A percentile compares a stretch with the other conserved stretches of the same genome.
phyloP scores from a whole-genome alignment of 2,329 filamentous ascomycete genomes.

The Verticillium nubilum region DNA sequence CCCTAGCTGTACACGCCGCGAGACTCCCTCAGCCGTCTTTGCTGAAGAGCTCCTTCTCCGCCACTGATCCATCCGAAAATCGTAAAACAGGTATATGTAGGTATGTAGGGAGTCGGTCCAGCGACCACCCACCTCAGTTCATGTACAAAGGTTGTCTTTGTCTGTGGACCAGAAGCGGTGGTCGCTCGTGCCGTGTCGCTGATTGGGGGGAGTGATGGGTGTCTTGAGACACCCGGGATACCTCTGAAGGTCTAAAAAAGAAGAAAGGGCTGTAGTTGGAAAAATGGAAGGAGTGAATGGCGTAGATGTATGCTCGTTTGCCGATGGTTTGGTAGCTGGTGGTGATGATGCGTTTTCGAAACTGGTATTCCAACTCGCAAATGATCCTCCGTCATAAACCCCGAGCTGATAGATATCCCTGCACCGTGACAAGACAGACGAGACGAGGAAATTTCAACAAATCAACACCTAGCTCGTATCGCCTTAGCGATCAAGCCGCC shows the following conservation, averaged over 20 bases:
- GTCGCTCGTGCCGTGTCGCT: background rate
- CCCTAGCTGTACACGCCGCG: background rate
- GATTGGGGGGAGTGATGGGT: background rate
- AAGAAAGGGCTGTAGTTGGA: background rate
- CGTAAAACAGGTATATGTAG: background rate
- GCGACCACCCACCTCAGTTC: background rate
- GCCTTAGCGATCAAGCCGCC: background rate
- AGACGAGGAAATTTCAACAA: constrained; percentile 7
- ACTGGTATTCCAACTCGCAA: constrained; percentile 19
- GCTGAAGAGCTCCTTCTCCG: background rate
- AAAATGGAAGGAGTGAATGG: constrained; percentile 32
- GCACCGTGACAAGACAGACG: constrained; percentile 21
- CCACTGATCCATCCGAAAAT: background rate
- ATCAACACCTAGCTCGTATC: constrained; percentile 1
- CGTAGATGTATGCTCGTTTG: constrained; percentile 18
- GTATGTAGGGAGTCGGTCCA: background rate
- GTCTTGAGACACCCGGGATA: background rate
- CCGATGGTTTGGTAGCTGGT: constrained; percentile 11
- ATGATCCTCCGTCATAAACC: constrained; percentile 10
- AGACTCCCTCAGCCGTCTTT: background rate
- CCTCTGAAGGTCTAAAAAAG: background rate
- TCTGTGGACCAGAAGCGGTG: background rate
- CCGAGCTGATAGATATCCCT: constrained; percentile 24
- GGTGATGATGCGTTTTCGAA: constrained; percentile 13
- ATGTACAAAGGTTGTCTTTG: background rate